Base-by-base conservation (phyloP, 1,139 yeast species). In the Protomyces arabidopsidicola region DNA sequence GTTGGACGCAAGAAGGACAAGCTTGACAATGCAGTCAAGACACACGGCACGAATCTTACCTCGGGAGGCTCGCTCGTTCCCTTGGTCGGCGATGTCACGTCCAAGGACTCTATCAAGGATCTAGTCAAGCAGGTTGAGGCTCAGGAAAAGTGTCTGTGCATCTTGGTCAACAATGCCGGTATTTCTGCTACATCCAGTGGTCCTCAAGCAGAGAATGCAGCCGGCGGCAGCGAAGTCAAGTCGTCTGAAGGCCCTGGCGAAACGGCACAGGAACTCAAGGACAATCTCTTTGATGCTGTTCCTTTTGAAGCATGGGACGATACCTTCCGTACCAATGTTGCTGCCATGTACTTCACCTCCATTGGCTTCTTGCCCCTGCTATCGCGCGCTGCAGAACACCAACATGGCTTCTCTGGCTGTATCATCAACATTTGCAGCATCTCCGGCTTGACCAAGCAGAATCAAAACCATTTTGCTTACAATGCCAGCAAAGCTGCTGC, bases 381-480 rank as follows among this genome's bases (percentile, higher is more conserved):
- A 16, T 54, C 48, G 22, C 27, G 50, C n/a, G 64, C 60, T 1
- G 20, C 64, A 10, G 36, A 60, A 53, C 55, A 53, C 31, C 60
- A 60, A 35, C 50, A 48, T 22, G 64, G 64, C 31, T 60, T 48
- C 53, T 55, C 60, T 16, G 60, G 60, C 36, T 22, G 45, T 24
- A 55, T 60, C 55, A 55, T 60, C 60, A 60, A 60, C 53, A 60
- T 55, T 45, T 48, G 60, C 34, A 55, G 60, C 52, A 60, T 60
- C 38, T 55, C 60, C 12, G 64, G 64, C 20, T 20, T 60, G 42
- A 60, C 60, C 16, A 60, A 60, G 36, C 55, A 55, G 87, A 87
- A 61, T 24, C 84, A 84, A 73, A 82, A 82, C 64, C 87, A 84
- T 74, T 78, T 82, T 64, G 82, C 69, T 5, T 68, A 68, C 59